Evolutionary conservation across 2,329 filamentous ascomycete species (phyloP), one percentile per base, ranked within the genome.

Genomic region (Thielaviopsis musarum): DNA sequence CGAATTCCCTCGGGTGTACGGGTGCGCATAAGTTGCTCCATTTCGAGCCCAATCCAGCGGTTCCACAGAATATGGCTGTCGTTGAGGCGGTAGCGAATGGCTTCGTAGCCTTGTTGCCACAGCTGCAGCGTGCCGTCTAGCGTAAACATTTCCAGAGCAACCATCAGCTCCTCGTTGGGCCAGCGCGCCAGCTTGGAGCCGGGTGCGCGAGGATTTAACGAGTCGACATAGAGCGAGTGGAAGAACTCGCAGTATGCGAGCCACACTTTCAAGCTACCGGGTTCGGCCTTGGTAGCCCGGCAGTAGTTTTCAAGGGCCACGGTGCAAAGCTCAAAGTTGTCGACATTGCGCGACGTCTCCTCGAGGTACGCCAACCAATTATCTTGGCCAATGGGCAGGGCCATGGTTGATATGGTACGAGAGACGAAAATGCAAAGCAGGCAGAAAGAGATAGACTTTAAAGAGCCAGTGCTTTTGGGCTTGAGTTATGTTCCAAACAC

Each of bases 61-160:
- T 91, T 81, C 88, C 88, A 94, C 12, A 93, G 77, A 60, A 82
- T 71, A 67, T 90, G 84, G 67, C 88, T 91, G 68, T 90, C 86
- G 67, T 80, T 80, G 61, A 93, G 74, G 62, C 87, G 84, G 70
- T 84, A 88, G 67, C 84, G 81, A 58, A 87, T 87, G 51, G 82
- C 80, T 62, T 84, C 78, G 64, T 87, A 83, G 41, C 81, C 88
- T 66, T 87, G 78, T 67, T 84, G 80, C 78, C 88, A 88, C 1
- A 88, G 77, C 58, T 81, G 79, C 58, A 88, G 72, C 53, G 87
- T 80, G 54, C 79, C 72, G 38, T 84, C 80, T 63, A 85, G 79
- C 6, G 81, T 81, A 69, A 93, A 91, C 49, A 88, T 72, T 63
- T 90, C 84, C 65, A 80, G 79, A 56, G 83, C 87, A 61, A 87